Evolutionary conservation across 225 moss, liverwort and hornwort genomes (phyloP), one percentile per base, ranked within the genome.

Genomic region (Pleurozium schreberi): DNA sequence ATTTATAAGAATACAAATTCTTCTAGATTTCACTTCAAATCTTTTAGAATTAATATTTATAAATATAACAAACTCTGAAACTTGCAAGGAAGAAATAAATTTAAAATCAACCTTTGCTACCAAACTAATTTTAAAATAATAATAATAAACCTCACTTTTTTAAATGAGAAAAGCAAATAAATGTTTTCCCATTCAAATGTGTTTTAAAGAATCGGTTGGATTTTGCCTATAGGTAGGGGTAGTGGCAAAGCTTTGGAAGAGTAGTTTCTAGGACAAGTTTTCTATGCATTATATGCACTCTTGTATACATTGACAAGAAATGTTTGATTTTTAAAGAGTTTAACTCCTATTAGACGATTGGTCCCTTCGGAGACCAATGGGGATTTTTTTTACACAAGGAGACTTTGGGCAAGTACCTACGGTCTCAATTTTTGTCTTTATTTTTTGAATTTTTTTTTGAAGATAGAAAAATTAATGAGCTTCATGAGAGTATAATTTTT

Each of bases 161-260:
- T 8, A 8, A 25, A 8, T 40, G 40, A 69, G 6, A 22, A 25
- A 25, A 40, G 6, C 0, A n/a, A 67, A 14, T 2, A 4, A 34
- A 10, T 12, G 4, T n/a, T 22, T 21, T 18, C 5, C 23, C 3
- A 40, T 14, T 25, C 8, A 25, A 69, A 14, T 69, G 4, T 40
- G 1, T 25, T 40, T 22, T 13, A 69, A 40, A 40, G 4, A 17
- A 1, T 12, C 0, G 0, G 2, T 69, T 13, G 23, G 13, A 23
- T 69, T 40, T 40, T 2, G 12, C 23, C 8, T 40, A 25, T n/a
- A 23, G 0, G 5, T 67, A 11, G 21, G 11, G 11, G 0, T 0
- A 69, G 1, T n/a, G 8, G 14, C 14, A 25, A 38, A 14, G 40
- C n/a, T 67, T 67, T 9, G 2, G 3, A 6, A 18, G 12, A 67